A percentile compares a stretch with the other conserved stretches of the same genome.
Evolutionary conservation across 2,329 filamentous ascomycete genomes (phyloP).

Genomic region (Pseudonectria foliicola): DNA sequence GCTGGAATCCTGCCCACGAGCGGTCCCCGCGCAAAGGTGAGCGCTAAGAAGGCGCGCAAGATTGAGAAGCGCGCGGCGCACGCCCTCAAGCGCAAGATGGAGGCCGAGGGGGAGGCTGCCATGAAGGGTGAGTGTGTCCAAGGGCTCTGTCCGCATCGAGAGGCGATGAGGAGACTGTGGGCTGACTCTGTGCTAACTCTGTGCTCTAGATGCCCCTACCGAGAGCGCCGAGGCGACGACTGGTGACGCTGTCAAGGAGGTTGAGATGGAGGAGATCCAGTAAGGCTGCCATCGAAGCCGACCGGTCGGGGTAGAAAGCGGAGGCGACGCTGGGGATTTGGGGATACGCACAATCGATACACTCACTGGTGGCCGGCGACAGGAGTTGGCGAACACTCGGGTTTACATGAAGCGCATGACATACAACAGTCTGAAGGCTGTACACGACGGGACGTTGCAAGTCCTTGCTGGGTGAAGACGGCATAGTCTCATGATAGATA

Average conservation of each 20-base stretch:
- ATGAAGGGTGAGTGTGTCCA: conserved; percentile 36
- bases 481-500: too few relatives aligned
- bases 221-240: conserved; percentile 11
- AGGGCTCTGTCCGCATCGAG: conserved; percentile 13
- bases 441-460: too few relatives aligned
- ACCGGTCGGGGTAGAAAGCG: not conserved
- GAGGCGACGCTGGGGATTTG: not conserved
- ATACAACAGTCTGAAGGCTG: too few relatives aligned
- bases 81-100: conserved; percentile 46
- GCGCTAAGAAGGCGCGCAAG: conserved; percentile 50
- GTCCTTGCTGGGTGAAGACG: too few relatives aligned
- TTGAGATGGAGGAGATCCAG: conserved; percentile 22
- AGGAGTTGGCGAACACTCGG: too few relatives aligned
- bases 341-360: not conserved
- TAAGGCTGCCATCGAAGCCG: conserved; percentile 4
- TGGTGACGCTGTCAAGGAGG: conserved; percentile 13
- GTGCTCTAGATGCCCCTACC: conserved; percentile 14
- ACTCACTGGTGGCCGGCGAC: too few relatives aligned
- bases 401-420: too few relatives aligned
- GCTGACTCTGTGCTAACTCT: too few relatives aligned
- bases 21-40: conserved; percentile 43
- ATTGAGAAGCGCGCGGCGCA: conserved; percentile 46
- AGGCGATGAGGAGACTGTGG: conserved; percentile 1
- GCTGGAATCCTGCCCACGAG: conserved; percentile 48
- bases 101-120: conserved; percentile 40